Conservation (phyloP, 1,284 basidiomycete species). For the Pseudozyma sp. region DNA sequence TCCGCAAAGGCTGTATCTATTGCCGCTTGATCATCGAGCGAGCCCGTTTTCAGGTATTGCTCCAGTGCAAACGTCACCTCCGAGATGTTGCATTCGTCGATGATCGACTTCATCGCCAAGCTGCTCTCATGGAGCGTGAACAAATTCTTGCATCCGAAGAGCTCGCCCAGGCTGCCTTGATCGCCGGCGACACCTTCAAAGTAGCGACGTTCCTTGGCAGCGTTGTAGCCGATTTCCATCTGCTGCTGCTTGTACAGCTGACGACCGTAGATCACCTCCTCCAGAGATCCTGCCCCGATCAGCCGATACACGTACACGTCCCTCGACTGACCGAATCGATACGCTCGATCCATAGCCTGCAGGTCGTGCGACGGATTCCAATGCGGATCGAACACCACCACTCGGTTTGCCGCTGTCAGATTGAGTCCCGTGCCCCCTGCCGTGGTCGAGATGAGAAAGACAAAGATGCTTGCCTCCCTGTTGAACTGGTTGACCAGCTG, state of each 20-base stretch:
- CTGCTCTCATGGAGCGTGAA: constrained; percentile 79
- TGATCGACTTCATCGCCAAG: constrained; percentile 48
- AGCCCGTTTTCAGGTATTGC: constrained; percentile 20
- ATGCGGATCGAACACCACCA: constrained; percentile 86
- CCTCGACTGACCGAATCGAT: constrained; percentile 69
- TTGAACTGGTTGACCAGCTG: constrained; percentile 83
- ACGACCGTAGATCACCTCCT: constrained; percentile 76
- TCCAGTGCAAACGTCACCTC: constrained; percentile 43
- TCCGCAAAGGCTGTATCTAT: constrained; percentile 27
- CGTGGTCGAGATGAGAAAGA: constrained; percentile 88
- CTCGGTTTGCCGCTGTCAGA: constrained; percentile 87
- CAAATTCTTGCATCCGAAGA: constrained; percentile 84
- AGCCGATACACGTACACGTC: constrained; percentile 57
- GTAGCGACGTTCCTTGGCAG: constrained; percentile 72
- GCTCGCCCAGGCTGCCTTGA: constrained; percentile 78
- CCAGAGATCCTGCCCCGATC: constrained; percentile 55
- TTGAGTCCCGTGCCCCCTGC: constrained; percentile 82
- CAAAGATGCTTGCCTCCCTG: constrained; percentile 77
- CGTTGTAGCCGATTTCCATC: constrained; percentile 81
- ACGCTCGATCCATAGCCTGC: constrained; percentile 86
- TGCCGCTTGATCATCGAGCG: constrained; percentile 15
- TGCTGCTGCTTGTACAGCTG: constrained; percentile 90
- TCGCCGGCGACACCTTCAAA: constrained; percentile 85
- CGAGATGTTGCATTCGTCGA: constrained; percentile 53
- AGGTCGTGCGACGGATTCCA: constrained; percentile 85